A percentile compares a stretch with the other conserved stretches of the same genome.
Conservation (phyloP, 176 grass and related monocot genomes). For the Bothriochloa decipiens region DNA sequence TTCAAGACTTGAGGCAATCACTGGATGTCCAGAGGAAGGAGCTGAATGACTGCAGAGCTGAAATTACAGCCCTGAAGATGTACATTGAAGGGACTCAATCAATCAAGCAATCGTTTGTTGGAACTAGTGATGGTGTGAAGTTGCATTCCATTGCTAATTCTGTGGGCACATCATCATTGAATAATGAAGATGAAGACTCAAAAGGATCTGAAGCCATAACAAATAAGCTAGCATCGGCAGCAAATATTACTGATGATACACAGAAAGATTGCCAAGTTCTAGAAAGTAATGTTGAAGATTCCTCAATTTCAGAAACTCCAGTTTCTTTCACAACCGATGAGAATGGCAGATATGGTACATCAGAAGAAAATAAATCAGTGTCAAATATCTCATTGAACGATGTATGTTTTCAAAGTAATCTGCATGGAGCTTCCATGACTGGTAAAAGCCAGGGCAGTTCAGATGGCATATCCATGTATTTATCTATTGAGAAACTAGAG, state of each 20-base stretch:
- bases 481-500: constrained; percentile 58
- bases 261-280: constrained; percentile 41
- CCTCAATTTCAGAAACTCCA: constrained; percentile 45
- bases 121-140: constrained; percentile 32
- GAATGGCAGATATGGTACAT: constrained; percentile 39
- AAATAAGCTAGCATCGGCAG: constrained; percentile 28
- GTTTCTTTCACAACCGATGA: constrained; percentile 42
- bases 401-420: constrained; percentile 43
- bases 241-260: constrained; percentile 28
- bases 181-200: constrained; percentile 47
- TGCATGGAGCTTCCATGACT: constrained; percentile 51
- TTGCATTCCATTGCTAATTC: constrained; percentile 46
- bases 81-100: constrained; percentile 87
- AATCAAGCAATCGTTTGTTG: constrained; percentile 55
- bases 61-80: constrained; percentile 98
- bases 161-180: constrained; percentile 40
- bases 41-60: constrained; percentile 89
- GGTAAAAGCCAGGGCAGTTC: constrained; percentile 47
- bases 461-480: constrained; percentile 44
- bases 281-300: constrained; percentile 34
- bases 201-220: constrained; percentile 44
- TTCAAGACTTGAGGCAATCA: constrained; percentile 87
- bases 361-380: constrained; percentile 45
- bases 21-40: constrained; percentile 79
- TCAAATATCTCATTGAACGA: constrained; percentile 7